Base-by-base conservation (phyloP, 768 basidiomycete species). In the Ramaria rubella region DNA sequence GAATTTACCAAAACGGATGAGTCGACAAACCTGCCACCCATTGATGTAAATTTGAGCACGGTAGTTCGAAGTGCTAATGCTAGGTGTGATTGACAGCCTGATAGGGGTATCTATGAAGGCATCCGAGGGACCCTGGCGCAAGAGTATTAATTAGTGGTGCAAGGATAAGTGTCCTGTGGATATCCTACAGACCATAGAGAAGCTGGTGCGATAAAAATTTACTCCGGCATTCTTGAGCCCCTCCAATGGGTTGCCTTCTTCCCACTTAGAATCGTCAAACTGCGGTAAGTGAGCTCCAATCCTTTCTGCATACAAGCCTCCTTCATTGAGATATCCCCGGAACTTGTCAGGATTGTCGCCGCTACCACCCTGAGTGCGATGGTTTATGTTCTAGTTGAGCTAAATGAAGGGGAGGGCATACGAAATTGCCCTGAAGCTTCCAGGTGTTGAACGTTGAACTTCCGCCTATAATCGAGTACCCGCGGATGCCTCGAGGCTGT, bases 261-360 rank as follows among this genome's bases (percentile, higher is more conserved):
- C 44, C 82, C 82, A 82, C 0, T 57, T 58, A 11, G 70, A 66
- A 54, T 81, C 79, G 43, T 80, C 68, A 65, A 79, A 80, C 29
- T 71, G 75, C 21, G 82, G 81, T n/a, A 82, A 71, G 62, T 84
- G 81, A 77, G 79, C 81, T 33, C 81, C 78, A 44, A 75, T 74
- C 17, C 82, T 74, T 65, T 83, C 81, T 14, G 70, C 80, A 55
- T 75, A 81, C 2, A 81, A 63, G 2, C 82, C 82, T 8, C 82
- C 82, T 64, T 82, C 81, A 59, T 84, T 83, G 55, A 80, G 66
- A n/a, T 79, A 72, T 5, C 82, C 82, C 17, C 83, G 75, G 23
- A 70, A 68, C 21, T 57, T 71, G 63, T 84, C 81, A 9, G 75
- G 73, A 19, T 74, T 60, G 26, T 70, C 60, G 11, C 68, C 67